phyloP scores from a whole-genome alignment of 495 filamentous ascomycete genomes.

The Lasiosphaeriaceae sp. region DNA sequence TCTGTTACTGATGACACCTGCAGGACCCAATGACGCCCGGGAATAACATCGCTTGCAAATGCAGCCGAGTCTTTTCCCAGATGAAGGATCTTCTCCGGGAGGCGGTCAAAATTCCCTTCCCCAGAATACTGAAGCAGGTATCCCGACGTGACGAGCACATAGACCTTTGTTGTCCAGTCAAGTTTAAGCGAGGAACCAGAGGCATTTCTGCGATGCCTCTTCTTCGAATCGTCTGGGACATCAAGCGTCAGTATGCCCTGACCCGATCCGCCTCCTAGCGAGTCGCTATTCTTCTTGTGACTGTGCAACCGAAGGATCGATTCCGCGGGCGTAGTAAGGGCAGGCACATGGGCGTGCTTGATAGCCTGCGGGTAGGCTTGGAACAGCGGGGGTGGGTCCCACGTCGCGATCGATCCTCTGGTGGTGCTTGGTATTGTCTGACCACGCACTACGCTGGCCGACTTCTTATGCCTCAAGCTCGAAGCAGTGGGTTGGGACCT shows the following conservation, averaged over 20 bases:
- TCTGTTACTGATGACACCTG: slow-evolving; percentile 77
- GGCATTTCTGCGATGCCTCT: slow-evolving; percentile 47
- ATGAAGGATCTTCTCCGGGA: slow-evolving; percentile 83
- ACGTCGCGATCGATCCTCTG: slow-evolving; percentile 38
- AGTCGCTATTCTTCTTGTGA: slow-evolving; percentile 39
- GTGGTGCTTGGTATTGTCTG: slow-evolving; percentile 14
- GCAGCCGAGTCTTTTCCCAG: slow-evolving; percentile 83
- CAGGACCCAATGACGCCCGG: slow-evolving; percentile 87
- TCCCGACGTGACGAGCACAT: slow-evolving; percentile 74
- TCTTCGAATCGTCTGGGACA: slow-evolving; percentile 26
- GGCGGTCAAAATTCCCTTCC: slow-evolving; percentile 71
- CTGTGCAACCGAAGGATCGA: slow-evolving; percentile 60
- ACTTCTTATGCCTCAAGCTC: slow-evolving; percentile 36
- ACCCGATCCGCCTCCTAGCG: slow-evolving; percentile 39
- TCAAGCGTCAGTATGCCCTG: slow-evolving; percentile 27
- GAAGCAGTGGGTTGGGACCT: slow-evolving; percentile 2
- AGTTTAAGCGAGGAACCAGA: slow-evolving; percentile 60
- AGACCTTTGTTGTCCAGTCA: slow-evolving; percentile 81
- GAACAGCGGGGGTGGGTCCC: slow-evolving; percentile 81
- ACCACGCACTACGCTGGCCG: slow-evolving; percentile 25
- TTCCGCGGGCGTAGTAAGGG: slow-evolving; percentile 49
- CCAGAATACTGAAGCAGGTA: slow-evolving; percentile 85
- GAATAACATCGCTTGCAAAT: slow-evolving; percentile 89
- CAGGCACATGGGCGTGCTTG: slow-evolving; percentile 49
- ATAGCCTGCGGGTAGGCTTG: slow-evolving; percentile 86